Evolutionary conservation across 2,329 filamentous ascomycete species (phyloP), one percentile per base, ranked within the genome.

Genomic region (Aspergillus ibericus): DNA sequence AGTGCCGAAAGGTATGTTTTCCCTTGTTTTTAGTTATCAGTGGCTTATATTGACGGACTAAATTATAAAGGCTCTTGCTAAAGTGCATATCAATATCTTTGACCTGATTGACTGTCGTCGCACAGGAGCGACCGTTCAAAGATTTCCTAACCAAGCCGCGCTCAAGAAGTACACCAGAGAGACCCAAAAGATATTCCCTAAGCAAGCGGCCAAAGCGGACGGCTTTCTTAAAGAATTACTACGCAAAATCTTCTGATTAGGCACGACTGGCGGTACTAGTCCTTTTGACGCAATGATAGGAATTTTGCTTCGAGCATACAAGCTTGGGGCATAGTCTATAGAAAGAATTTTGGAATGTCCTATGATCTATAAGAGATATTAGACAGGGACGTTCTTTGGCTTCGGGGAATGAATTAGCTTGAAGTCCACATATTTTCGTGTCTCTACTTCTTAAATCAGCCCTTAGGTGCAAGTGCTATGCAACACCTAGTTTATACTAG

Each of bases 221-320:
- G 60, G 60, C 18, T 63, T 60, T 48, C 60, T 63, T 25, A 59
- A 58, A 22, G 60, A 48, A 54, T 36, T 61, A 52, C 55, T 61
- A 25, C 55, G 42, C 25, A 36, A 32, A 34, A 63, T 63, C 29
- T 63, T 60, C 1, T 48, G 53, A 55, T 53, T 25, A 25, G 18
- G 20, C 10, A 44, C 40, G 40, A 44, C 20, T 44, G 18, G 10
- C 40, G 40, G 40, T 25, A 25, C 40, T 25, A 25, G 40, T 44
- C 5, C 40, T 44, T 44, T 44, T 25, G 18, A 44, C 3, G n/a
- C 6, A 15, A 44, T 44, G 4, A 25, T 44, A 15, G 40, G 40
- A 25, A 44, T 44, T 25, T 44, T 25, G 20, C 18, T 44, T 13
- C 40, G 10, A 25, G 20, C 9, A 16, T 44, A 44, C 10, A 44